phyloP scores from a whole-genome alignment of 805 yeast species.

The Spathaspora hagerdaliae region DNA sequence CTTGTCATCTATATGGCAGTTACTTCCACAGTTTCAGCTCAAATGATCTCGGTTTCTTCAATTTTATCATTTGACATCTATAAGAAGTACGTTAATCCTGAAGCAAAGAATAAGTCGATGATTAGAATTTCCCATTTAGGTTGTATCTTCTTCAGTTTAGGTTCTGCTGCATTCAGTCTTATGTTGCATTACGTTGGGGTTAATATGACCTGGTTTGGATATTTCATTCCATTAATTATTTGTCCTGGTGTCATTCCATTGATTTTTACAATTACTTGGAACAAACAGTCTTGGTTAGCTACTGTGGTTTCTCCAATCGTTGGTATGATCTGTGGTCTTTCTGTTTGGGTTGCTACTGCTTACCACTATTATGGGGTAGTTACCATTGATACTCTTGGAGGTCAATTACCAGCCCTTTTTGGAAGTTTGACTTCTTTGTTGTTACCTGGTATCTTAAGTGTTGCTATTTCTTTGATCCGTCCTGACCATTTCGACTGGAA shows the following conservation, averaged over 20 bases:
- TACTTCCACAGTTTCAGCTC: constrained; percentile 37
- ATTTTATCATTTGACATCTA: constrained; percentile 44
- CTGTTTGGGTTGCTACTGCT: constrained; percentile 28
- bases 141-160: constrained; percentile 34
- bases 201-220: constrained; percentile 27
- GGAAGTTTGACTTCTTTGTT: constrained; percentile 28
- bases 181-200: constrained; percentile 26
- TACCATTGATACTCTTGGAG: constrained; percentile 20
- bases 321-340: constrained; percentile 23
- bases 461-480: constrained; percentile 19
- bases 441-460: constrained; percentile 23
- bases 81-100: constrained; percentile 38
- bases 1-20: constrained; percentile 34
- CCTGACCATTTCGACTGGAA: constrained; percentile 28
- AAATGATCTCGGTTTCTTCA: constrained; percentile 35
- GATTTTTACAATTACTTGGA: constrained; percentile 30
- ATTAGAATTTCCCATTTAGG: constrained; percentile 39
- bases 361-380: constrained; percentile 21
- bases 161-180: constrained; percentile 35
- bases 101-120: constrained; percentile 39
- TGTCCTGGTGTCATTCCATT: constrained; percentile 35
- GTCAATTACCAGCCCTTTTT: constrained; percentile 28
- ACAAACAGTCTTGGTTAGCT: constrained; percentile 21
- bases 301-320: constrained; percentile 25
- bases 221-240: constrained; percentile 30